phyloP scores from a whole-genome alignment of 2,329 filamentous ascomycete genomes.

The Aspergillus pseudoterreus region DNA sequence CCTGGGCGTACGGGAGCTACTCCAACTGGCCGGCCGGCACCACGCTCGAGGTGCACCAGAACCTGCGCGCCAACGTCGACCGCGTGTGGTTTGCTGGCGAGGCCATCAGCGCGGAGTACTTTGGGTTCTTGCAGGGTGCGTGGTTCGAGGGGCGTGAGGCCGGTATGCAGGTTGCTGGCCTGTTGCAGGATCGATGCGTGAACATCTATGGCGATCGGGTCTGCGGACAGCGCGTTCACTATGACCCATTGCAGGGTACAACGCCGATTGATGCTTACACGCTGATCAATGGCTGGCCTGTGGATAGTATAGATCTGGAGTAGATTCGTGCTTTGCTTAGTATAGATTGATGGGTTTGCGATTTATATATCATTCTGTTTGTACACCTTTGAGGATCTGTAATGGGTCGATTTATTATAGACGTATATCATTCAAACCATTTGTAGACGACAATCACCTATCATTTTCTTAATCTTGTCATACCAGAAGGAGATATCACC shows the following conservation, averaged over 20 bases:
- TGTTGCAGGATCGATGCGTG: constrained; percentile 20
- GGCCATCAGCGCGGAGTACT: constrained; percentile 59
- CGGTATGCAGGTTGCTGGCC: constrained; percentile 34
- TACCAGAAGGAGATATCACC: too few species aligned
- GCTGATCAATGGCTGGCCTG: constrained; percentile 26
- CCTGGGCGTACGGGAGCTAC: constrained; percentile 59
- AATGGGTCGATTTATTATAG: too few species aligned
- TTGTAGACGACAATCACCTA: too few species aligned
- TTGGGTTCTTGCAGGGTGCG: constrained; percentile 62
- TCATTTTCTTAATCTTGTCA: too few species aligned
- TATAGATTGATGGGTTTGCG: background rate
- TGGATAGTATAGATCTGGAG: constrained; percentile 22
- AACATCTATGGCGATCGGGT: constrained; percentile 7
- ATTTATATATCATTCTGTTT: background rate
- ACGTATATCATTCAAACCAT: too few species aligned
- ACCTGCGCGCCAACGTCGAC: constrained; percentile 60
- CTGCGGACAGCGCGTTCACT: constrained; percentile 22
- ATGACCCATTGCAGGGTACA: constrained; percentile 28
- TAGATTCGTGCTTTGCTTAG: background rate
- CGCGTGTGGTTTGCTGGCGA: constrained; percentile 64
- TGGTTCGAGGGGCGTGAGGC: constrained; percentile 55
- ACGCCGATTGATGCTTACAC: constrained; percentile 27
- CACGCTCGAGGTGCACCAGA: constrained; percentile 63
- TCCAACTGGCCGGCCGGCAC: constrained; percentile 65
- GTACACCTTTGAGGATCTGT: background rate